A percentile compares a stretch with the other conserved stretches of the same genome.
Evolutionary conservation across 1,139 yeast species (phyloP).

Genomic region (Pichiaceae sp.): DNA sequence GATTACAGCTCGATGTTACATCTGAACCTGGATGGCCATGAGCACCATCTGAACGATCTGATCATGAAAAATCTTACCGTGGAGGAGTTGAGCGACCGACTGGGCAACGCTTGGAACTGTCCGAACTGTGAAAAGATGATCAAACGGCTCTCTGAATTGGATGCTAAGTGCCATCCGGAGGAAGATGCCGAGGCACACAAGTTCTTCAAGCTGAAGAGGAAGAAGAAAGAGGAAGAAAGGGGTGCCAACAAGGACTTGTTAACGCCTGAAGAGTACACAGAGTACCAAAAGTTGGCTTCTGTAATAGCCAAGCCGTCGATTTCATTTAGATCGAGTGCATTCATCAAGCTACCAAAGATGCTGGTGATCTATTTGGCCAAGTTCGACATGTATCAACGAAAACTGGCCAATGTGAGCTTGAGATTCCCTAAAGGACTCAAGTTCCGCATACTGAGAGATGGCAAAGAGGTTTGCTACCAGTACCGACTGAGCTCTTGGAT

Average conservation of each 20-base stretch:
- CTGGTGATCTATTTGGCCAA: constrained; percentile 23
- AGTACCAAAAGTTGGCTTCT: constrained; percentile 12
- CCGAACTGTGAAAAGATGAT: constrained; percentile 55
- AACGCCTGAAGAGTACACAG: constrained; percentile 10
- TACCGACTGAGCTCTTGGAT: constrained; percentile 80
- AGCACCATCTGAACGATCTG: constrained; percentile 15
- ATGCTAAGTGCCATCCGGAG: constrained; percentile 7
- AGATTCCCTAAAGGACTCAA: constrained; percentile 19
- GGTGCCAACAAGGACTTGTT: constrained; percentile 8
- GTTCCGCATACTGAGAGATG: constrained; percentile 13
- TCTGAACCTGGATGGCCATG: constrained; percentile 16
- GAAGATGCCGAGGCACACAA: constrained; percentile 4
- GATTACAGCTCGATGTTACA: constrained; percentile 23
- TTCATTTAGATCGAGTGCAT: constrained; percentile 18
- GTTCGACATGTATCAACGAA: constrained; percentile 20
- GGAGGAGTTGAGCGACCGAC: constrained; percentile 52
- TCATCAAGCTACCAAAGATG: constrained; percentile 23
- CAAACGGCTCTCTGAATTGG: constrained; percentile 29
- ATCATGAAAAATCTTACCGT: constrained; percentile 14
- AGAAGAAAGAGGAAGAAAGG: no score
- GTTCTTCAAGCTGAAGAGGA: constrained; percentile 10
- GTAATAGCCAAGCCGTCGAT: constrained; percentile 13
- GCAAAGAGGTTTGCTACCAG: constrained; percentile 43
- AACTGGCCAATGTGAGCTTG: constrained; percentile 14
- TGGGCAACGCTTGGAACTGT: constrained; percentile 76